phyloP scores from a whole-genome alignment of 1,139 yeast genomes.

The Nadsonia commutata region DNA sequence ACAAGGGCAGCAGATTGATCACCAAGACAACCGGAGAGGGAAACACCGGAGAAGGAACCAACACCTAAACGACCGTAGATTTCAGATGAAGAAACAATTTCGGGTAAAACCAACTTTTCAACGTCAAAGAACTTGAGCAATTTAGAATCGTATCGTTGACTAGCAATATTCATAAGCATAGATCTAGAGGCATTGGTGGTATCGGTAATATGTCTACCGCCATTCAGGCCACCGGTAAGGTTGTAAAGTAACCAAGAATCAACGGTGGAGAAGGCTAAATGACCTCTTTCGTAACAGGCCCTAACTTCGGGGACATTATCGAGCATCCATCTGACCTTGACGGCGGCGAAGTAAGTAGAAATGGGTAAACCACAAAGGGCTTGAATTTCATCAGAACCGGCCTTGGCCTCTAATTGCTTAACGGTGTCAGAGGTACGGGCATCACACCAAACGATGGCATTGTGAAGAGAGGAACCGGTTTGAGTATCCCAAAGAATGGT shows the following conservation, averaged over 20 bases:
- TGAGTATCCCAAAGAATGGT: conserved; percentile 77
- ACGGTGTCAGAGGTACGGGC: conserved; percentile 72
- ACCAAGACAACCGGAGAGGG: conserved; percentile 83
- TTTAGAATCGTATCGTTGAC: conserved; percentile 61
- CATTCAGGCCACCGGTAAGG: conserved; percentile 45
- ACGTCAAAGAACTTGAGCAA: conserved; percentile 68
- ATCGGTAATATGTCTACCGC: conserved; percentile 56
- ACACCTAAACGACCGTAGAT: conserved; percentile 44
- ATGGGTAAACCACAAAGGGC: conserved; percentile 73
- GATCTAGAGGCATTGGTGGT: conserved; percentile 88
- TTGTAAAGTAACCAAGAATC: conserved; percentile 91
- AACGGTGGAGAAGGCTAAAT: conserved; percentile 83
- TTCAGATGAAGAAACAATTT: conserved; percentile 69
- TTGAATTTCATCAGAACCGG: conserved; percentile 48
- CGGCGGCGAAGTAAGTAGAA: conserved; percentile 83
- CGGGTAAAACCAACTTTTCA: conserved; percentile 54
- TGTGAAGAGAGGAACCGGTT: conserved; percentile 71
- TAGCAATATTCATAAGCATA: conserved; percentile 73
- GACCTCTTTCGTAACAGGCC: conserved; percentile 58
- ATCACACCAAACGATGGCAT: conserved; percentile 95
- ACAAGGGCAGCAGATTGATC: conserved; percentile 91
- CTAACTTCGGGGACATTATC: conserved; percentile 63
- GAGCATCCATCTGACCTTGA: conserved; percentile 79
- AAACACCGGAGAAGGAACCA: conserved; percentile 35
- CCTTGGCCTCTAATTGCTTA: conserved; percentile 42